Conservation (phyloP, 2,329 filamentous ascomycete species). For the Hymenotorrendiella dingleyae region DNA sequence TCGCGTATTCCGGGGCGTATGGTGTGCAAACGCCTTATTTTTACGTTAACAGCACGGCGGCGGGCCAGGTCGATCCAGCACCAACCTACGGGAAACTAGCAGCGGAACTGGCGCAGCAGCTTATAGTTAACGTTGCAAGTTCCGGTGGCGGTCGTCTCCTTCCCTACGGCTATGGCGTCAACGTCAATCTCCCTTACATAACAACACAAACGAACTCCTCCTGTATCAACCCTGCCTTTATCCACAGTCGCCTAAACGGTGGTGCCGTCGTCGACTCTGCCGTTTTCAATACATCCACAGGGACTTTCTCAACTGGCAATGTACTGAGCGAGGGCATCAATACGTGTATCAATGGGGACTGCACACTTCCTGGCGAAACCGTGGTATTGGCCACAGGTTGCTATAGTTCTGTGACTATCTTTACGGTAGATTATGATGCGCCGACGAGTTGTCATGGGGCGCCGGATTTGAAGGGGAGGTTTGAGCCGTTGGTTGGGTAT, state of each 20-base stretch:
- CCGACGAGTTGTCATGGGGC: slow-evolving; percentile 25
- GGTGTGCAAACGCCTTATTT: slow-evolving; percentile 37
- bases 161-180: slow-evolving; percentile 46
- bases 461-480: neutral
- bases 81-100: slow-evolving; percentile 38
- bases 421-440: slow-evolving; percentile 46
- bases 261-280: slow-evolving; percentile 42
- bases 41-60: slow-evolving; percentile 35
- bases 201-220: slow-evolving; percentile 33
- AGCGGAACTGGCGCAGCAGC: slow-evolving; percentile 38
- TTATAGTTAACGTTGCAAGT: slow-evolving; percentile 32
- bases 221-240: slow-evolving; percentile 37
- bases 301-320: slow-evolving; percentile 38
- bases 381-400: slow-evolving; percentile 39
- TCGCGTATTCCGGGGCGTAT: slow-evolving; percentile 43
- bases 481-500: slow-evolving; percentile 1
- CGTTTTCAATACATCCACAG: slow-evolving; percentile 37
- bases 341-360: slow-evolving; percentile 46
- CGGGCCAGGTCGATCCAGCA: slow-evolving; percentile 34
- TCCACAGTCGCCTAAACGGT: slow-evolving; percentile 44
- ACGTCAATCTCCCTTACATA: slow-evolving; percentile 44
- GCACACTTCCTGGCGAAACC: slow-evolving; percentile 44
- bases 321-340: slow-evolving; percentile 39
- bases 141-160: slow-evolving; percentile 31
- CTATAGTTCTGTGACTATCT: slow-evolving; percentile 36